Evolutionary conservation across 352 stramenopile genomes (phyloP), one percentile per base, ranked within the genome.

Genomic region (Globisporangium acanthophoron): DNA sequence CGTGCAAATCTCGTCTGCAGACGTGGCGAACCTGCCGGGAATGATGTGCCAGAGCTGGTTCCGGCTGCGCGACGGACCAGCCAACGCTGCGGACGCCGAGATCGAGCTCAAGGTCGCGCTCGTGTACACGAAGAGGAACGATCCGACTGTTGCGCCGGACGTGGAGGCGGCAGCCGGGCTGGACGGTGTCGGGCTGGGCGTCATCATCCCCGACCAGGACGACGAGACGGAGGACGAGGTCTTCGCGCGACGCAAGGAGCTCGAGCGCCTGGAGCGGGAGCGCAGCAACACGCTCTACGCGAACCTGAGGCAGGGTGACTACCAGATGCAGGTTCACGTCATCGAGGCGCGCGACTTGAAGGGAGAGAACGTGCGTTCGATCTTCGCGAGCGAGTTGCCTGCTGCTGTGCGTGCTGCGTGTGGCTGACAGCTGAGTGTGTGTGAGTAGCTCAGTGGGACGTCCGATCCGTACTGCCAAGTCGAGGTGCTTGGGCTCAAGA

Each of bases 301-400:
- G 5, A 77, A 74, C 15, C 47, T 92, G 31, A 78, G 78, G 24
- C 75, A 92, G 37, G 85, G 87, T 0, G 80, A 96, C 52, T 96
- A 92, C 61, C 78, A 92, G 55, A 61, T 95, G 15, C 83, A 92
- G 47, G 81, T 96, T 0, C 88, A 96, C 58, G 66, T 95, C 20
- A 94, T 96, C 49, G 85, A 96, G 66, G 85, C 82, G 6, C 71
- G 85, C 3, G 85, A 95, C 53, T 79, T 97, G 52, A 96, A 97
- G 47, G 80, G 82, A 5, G 88, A 96, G 64, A 92, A 96, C 59
- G 82, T 88, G 62, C 18, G 20, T 43, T 21, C 24, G 44, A 9
- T 24, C 11, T 24, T 39, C 29, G 29, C 21, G 21, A 24, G 29
- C 49, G 50, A 46, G 8, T 46, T 3, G 0, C 21, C 21, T 29